phyloP scores from a whole-genome alignment of 2,329 filamentous ascomycete species.

The Corinectria fuckeliana region DNA sequence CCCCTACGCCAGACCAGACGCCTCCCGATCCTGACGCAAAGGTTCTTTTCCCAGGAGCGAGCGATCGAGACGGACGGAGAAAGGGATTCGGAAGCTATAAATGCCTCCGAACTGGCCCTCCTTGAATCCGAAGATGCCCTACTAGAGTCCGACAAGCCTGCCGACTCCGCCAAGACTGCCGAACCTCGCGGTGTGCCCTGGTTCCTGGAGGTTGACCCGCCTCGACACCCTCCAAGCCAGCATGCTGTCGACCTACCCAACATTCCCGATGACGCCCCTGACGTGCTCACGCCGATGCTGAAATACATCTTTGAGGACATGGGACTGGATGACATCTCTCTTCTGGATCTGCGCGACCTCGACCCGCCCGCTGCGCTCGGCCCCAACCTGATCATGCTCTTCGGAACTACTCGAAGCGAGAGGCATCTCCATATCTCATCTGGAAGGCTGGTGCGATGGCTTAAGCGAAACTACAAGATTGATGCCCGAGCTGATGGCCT shows the following conservation, averaged over 20 bases:
- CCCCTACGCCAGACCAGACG: slow-evolving; percentile 27
- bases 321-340: slow-evolving; percentile 79
- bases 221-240: slow-evolving; percentile 57
- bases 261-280: slow-evolving; percentile 72
- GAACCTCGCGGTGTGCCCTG: slow-evolving; percentile 64
- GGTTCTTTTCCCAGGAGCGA: slow-evolving; percentile 33
- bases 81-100: slow-evolving; percentile 24
- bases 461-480: slow-evolving; percentile 75
- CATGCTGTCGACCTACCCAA: slow-evolving; percentile 56
- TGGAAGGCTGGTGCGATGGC: slow-evolving; percentile 86
- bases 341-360: slow-evolving; percentile 83
- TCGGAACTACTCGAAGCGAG: slow-evolving; percentile 89
- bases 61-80: slow-evolving; percentile 15
- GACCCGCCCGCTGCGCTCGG: slow-evolving; percentile 89
- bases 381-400: slow-evolving; percentile 87
- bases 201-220: slow-evolving; percentile 81
- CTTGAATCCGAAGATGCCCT: slow-evolving; percentile 23
- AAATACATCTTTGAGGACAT: slow-evolving; percentile 83
- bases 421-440: slow-evolving; percentile 92
- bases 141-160: slow-evolving; percentile 24
- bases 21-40: slow-evolving; percentile 28
- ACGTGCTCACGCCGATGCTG: slow-evolving; percentile 74
- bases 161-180: slow-evolving; percentile 42
- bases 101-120: neutral
- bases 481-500: slow-evolving; percentile 84